A percentile compares a stretch with the other conserved stretches of the same genome.
Conservation (phyloP, 805 yeast genomes). For the Metschnikowia shivogae region DNA sequence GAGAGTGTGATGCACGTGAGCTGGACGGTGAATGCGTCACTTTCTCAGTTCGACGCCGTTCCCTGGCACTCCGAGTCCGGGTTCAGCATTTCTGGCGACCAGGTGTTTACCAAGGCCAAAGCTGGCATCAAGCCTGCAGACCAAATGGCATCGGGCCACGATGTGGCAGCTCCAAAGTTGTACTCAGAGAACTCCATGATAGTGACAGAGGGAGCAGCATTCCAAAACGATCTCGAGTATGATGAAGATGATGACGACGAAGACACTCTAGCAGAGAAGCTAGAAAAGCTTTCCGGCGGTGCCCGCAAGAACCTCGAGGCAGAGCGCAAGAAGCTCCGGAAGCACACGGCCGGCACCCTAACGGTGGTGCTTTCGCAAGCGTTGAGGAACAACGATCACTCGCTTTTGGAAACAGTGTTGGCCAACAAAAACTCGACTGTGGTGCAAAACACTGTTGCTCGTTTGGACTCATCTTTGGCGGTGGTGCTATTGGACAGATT, state of each 20-base stretch:
- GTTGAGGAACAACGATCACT: conserved; percentile 77
- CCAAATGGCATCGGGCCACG: conserved; percentile 45
- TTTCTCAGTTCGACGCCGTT: conserved; percentile 55
- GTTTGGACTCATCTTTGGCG: conserved; percentile 47
- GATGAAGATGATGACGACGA: conserved; percentile 42
- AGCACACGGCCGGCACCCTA: conserved; percentile 58
- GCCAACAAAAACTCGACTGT: conserved; percentile 47
- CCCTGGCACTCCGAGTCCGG: conserved; percentile 42
- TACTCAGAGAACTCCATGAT: conserved; percentile 61
- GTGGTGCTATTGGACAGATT: conserved; percentile 48
- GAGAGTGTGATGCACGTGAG: conserved; percentile 23
- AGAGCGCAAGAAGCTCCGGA: conserved; percentile 38
- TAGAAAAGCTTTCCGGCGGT: conserved; percentile 33
- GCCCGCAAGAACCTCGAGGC: conserved; percentile 23
- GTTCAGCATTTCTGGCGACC: conserved; percentile 22
- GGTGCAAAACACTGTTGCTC: conserved; percentile 47
- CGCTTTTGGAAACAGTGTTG: conserved; percentile 81
- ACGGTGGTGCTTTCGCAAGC: conserved; percentile 87
- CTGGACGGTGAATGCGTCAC: conserved; percentile 61
- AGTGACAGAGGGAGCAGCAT: conserved; percentile 61
- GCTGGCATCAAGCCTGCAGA: conserved; percentile 40
- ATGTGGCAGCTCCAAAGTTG: conserved; percentile 48
- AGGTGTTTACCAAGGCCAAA: conserved; percentile 31
- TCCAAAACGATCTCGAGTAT: conserved; percentile 47
- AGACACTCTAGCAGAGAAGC: conserved; percentile 52